Base-by-base conservation (phyloP, 495 filamentous ascomycete genomes). In the Stereocaulon alpinum region DNA sequence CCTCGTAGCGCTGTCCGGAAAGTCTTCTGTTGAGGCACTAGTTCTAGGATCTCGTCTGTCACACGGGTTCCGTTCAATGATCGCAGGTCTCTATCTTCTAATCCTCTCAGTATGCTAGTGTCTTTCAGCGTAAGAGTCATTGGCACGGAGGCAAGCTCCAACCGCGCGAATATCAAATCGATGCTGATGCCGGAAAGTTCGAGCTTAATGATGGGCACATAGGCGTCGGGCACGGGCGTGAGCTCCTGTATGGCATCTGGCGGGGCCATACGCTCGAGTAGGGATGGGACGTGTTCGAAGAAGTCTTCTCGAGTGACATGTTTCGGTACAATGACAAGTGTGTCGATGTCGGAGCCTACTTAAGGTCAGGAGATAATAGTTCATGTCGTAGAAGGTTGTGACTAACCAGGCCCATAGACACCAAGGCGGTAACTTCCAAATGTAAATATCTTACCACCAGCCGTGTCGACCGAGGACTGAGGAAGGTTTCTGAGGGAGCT, bases 141-240 rank as follows among this genome's bases (percentile, higher is more conserved):
- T 0, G 89, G 84, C 27, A 98, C 80, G 34, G 87, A 82, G 29
- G 80, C 80, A 11, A 89, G 67, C 34, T 82, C 78, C 40, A 96
- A 78, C 42, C 88, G 82, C 45, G 88, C 88, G 69, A 95, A 97
- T 64, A 96, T 91, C 60, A 98, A 71, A 80, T 98, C 93, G 64
- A 98, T 92, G 67, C 86, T 91, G 66, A 97, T 92, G 7, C 87
- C 89, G 58, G 81, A 85, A 54, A 92, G 82, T 67, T 95, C 86
- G 61, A 97, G 84, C 67, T 95, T 97, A 69, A 98, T 97, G 69
- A 97, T 91, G 37, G 93, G 93, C 6, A 96, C 91, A 64, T 87
- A 92, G 4, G 91, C 89, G 62, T 95, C 92, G 17, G 84, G 85
- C 30, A 96, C 92, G 0, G 86, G 82, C 6, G 86, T 91, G 66